These are phyloP conservation scores for Rhodotorula sp. DNA, from an alignment of 1,284 basidiomycete genomes.

Conservation along the genomic window DNA sequence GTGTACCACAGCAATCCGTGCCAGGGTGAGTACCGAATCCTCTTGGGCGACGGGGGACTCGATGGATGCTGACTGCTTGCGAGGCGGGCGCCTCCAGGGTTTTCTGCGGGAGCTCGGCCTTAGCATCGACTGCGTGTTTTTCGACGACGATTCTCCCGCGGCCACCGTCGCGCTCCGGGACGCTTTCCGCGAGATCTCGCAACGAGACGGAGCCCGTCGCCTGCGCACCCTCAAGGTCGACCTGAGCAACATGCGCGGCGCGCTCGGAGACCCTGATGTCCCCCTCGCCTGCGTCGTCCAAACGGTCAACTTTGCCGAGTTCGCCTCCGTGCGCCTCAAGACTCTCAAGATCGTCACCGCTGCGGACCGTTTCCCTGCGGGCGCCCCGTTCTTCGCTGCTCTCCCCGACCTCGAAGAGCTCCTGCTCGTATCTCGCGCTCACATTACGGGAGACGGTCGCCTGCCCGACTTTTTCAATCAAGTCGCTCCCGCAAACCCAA, in stretches of 20 bases:
- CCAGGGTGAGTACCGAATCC: slow-evolving; percentile 2
- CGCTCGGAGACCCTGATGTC: slow-evolving; percentile 9
- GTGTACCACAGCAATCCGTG: slow-evolving; percentile 9
- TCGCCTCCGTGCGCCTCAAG: slow-evolving; percentile 19
- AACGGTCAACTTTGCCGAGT: slow-evolving; percentile 19
- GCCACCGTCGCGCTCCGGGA: slow-evolving; percentile 4
- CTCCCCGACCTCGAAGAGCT: slow-evolving; percentile 13
- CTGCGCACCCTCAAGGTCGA: slow-evolving; percentile 15
- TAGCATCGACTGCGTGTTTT: not conserved
- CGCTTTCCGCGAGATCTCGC: slow-evolving; percentile 12
- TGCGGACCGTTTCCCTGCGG: slow-evolving; percentile 21
- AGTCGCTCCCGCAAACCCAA: not conserved
- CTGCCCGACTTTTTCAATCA: slow-evolving; percentile 26
- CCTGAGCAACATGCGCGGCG: not conserved
- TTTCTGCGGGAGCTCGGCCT: not conserved
- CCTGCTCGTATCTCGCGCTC: not conserved
- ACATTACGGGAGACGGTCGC: not conserved
- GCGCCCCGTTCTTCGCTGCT: slow-evolving; percentile 17
- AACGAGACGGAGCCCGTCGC: slow-evolving; percentile 1
- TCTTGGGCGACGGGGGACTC: not conserved
- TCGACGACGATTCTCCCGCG: not conserved
- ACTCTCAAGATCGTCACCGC: not conserved
- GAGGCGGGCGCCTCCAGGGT: not conserved
- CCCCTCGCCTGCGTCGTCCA: slow-evolving; percentile 5
- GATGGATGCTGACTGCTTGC: not conserved